Conservation (phyloP, 805 yeast genomes). For the Myxozyma mucilagina region DNA sequence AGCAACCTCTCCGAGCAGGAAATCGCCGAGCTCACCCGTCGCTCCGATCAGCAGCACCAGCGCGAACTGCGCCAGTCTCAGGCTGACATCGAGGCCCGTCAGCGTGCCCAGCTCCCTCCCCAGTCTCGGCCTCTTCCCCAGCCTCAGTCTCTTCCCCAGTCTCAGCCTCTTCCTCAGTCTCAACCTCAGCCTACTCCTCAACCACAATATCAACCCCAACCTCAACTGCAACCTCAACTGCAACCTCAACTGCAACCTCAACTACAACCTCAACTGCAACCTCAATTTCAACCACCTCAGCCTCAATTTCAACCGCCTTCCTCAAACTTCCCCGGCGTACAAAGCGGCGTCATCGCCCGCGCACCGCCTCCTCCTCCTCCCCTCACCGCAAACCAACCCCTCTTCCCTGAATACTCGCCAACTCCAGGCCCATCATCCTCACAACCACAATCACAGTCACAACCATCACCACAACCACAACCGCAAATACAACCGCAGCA, state of each 20-base stretch:
- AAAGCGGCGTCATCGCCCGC: background rate
- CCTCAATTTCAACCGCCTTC: slow-evolving; percentile 3
- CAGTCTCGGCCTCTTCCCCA: too few relatives aligned
- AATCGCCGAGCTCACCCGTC: slow-evolving; percentile 6
- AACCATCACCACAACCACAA: background rate
- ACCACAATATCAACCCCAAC: too few relatives aligned
- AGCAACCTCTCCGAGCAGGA: slow-evolving; percentile 14
- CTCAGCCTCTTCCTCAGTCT: too few relatives aligned
- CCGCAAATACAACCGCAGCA: background rate
- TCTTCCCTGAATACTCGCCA: slow-evolving; percentile 13
- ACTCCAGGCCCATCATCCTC: slow-evolving; percentile 9
- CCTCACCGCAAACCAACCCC: background rate
- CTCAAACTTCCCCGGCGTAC: background rate
- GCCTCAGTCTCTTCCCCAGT: too few relatives aligned
- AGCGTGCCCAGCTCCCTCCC: too few relatives aligned
- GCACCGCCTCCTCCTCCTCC: slow-evolving; percentile 3
- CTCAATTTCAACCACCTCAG: slow-evolving; percentile 1
- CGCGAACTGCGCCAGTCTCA: too few relatives aligned
- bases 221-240: too few relatives aligned
- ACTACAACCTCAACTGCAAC: too few relatives aligned
- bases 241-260: too few relatives aligned
- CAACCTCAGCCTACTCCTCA: too few relatives aligned
- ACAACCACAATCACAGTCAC: background rate
- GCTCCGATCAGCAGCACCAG: background rate
- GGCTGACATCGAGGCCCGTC: too few relatives aligned